These are phyloP conservation scores for Umbelopsis ramanniana DNA, from an alignment of 192 early-diverging fungal genomes.

Conservation along the genomic window DNA sequence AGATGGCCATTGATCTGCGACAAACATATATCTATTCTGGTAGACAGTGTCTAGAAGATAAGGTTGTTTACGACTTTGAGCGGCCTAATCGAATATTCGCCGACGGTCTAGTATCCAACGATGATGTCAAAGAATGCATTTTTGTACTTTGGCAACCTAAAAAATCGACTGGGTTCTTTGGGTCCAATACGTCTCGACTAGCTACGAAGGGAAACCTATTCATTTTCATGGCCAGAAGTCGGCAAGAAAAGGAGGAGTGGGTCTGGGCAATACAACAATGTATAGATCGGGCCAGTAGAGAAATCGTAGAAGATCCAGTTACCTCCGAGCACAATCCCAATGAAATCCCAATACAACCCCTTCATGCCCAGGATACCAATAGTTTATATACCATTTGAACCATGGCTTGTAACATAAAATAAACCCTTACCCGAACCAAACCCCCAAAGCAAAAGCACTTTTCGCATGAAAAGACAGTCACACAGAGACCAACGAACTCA, in stretches of 20 bases:
- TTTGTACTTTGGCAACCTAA: constrained; percentile 36
- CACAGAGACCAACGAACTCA: not conserved
- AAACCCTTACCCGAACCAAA: not conserved
- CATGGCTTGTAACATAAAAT: not conserved
- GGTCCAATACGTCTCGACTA: constrained; percentile 4
- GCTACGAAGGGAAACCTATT: constrained; percentile 18
- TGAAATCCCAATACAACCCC: not conserved
- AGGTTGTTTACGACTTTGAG: constrained; percentile 11
- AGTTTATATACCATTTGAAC: constrained; percentile 13
- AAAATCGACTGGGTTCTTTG: constrained; percentile 3
- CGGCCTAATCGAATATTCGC: constrained; percentile 22
- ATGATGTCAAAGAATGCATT: constrained; percentile 25
- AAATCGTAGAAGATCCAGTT: constrained; percentile 22
- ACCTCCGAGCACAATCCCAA: not conserved
- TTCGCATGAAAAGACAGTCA: constrained; percentile 24
- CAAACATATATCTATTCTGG: constrained; percentile 36
- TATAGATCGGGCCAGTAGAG: constrained; percentile 17
- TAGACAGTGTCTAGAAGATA: constrained; percentile 10
- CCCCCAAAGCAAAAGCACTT: not conserved
- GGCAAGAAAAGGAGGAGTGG: constrained; percentile 39
- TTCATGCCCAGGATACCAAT: constrained; percentile 5
- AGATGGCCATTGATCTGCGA: constrained; percentile 30
- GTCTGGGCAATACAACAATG: constrained; percentile 33
- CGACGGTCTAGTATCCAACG: constrained; percentile 30
- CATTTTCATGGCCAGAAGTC: constrained; percentile 28